Evolutionary conservation across 1,284 basidiomycete species (phyloP).

Genomic region (Microbotryum lychnidis-dioicae): DNA sequence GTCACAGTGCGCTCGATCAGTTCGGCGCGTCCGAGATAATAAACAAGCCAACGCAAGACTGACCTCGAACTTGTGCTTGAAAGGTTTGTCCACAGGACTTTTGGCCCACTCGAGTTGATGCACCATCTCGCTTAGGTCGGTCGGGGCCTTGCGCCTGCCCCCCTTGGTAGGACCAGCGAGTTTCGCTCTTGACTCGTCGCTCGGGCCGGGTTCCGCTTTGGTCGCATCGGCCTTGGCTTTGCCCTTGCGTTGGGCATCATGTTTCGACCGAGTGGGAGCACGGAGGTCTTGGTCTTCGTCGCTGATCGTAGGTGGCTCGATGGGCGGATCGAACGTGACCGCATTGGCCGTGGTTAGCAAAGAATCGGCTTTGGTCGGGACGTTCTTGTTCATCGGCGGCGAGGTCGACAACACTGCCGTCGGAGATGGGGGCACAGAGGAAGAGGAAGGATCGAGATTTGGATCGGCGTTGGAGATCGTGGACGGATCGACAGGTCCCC

Average conservation of each 20-base stretch:
- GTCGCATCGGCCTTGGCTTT: slow-evolving; percentile 23
- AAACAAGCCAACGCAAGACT: background rate
- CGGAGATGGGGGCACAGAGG: background rate
- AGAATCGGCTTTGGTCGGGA: slow-evolving; percentile 14
- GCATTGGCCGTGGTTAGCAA: slow-evolving; percentile 26
- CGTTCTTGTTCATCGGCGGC: slow-evolving; percentile 1
- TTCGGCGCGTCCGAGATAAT: background rate
- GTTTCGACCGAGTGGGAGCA: background rate
- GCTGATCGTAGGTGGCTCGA: slow-evolving; percentile 40
- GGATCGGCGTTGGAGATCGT: background rate
- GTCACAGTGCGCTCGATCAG: background rate
- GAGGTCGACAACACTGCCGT: background rate
- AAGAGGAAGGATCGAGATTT: background rate
- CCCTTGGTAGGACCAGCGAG: background rate
- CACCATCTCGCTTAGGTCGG: slow-evolving; percentile 36
- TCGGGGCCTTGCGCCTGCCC: slow-evolving; percentile 3
- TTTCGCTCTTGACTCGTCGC: slow-evolving; percentile 9
- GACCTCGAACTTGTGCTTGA: slow-evolving; percentile 29
- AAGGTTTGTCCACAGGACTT: slow-evolving; percentile 3
- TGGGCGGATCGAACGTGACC: slow-evolving; percentile 48
- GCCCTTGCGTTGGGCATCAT: slow-evolving; percentile 34
- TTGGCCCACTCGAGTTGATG: slow-evolving; percentile 33
- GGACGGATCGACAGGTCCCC: slow-evolving; percentile 19
- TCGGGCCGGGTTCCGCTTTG: background rate
- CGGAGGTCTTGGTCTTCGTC: slow-evolving; percentile 6